Evolutionary conservation across 768 basidiomycete species (phyloP).

Genomic region (Macrolepiota dolichaula): DNA sequence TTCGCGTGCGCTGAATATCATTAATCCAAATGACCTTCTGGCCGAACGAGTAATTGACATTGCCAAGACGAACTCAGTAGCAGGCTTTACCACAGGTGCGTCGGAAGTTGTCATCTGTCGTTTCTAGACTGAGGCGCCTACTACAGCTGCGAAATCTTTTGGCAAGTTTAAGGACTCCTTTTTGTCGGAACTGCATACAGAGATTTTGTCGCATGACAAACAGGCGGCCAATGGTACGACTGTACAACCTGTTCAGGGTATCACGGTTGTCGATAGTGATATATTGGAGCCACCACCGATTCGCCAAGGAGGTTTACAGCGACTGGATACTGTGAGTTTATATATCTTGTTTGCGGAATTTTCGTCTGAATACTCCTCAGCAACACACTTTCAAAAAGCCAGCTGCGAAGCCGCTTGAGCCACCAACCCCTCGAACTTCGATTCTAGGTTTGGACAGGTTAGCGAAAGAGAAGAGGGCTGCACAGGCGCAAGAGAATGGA

Average conservation of each 20-base stretch:
- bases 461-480: slow-evolving; percentile 83
- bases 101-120: background rate
- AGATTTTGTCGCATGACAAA: slow-evolving; percentile 70
- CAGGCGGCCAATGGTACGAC: slow-evolving; percentile 55
- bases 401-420: slow-evolving; percentile 59
- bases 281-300: slow-evolving; percentile 77
- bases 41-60: slow-evolving; percentile 79
- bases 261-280: slow-evolving; percentile 76
- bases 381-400: slow-evolving; percentile 81
- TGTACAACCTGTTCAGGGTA: slow-evolving; percentile 66
- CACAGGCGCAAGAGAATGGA: slow-evolving; percentile 40
- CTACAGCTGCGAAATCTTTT: slow-evolving; percentile 70
- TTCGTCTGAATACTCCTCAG: slow-evolving; percentile 31
- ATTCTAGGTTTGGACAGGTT: slow-evolving; percentile 84
- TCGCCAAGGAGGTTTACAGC: slow-evolving; percentile 77
- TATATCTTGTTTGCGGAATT: background rate
- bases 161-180: slow-evolving; percentile 84
- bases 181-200: slow-evolving; percentile 72
- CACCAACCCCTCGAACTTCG: slow-evolving; percentile 75
- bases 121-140: background rate
- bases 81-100: slow-evolving; percentile 68
- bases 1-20: slow-evolving; percentile 71
- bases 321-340: slow-evolving; percentile 54
- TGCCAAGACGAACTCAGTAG: slow-evolving; percentile 62
- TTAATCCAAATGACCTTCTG: slow-evolving; percentile 83